phyloP scores from a whole-genome alignment of 306 rosid species.

The Quercus rubra region DNA sequence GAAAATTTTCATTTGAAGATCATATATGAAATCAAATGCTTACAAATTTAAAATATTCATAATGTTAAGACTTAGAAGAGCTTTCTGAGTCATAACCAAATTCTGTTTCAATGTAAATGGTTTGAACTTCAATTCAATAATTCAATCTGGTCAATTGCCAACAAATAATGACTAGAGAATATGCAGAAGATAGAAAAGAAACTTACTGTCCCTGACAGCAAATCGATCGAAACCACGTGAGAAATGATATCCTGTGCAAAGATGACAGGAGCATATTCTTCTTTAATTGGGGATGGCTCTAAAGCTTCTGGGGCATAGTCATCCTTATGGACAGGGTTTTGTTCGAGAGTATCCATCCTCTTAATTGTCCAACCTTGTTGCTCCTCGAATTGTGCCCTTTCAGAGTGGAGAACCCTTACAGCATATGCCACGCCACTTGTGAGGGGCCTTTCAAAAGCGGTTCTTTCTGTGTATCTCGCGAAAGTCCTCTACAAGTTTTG shows the following conservation, averaged over 20 bases:
- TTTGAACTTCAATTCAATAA: not conserved
- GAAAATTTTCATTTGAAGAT: not conserved
- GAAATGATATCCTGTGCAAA: constrained; percentile 94
- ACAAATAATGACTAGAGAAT: not conserved
- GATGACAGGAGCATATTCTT: constrained; percentile 98
- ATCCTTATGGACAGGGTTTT: constrained; percentile 70
- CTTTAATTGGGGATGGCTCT: constrained; percentile 73
- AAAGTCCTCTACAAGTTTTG: constrained; percentile 59
- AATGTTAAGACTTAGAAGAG: not conserved
- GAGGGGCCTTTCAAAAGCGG: constrained; percentile 98
- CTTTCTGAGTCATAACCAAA: not conserved
- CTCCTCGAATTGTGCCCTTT: constrained; percentile 90
- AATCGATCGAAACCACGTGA: constrained; percentile 80
- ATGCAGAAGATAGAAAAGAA: constrained; percentile 21
- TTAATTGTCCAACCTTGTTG: constrained; percentile 98
- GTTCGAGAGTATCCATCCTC: constrained; percentile 83
- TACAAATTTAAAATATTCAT: not conserved
- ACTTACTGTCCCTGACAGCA: constrained; percentile 82
- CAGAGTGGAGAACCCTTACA: constrained; percentile 93
- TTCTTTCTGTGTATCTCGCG: constrained; percentile 92
- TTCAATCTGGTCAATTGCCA: not conserved
- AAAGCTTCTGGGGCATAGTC: constrained; percentile 64
- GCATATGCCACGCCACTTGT: constrained; percentile 99
- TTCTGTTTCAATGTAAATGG: not conserved
- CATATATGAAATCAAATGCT: constrained; percentile 12